phyloP scores from a whole-genome alignment of 768 basidiomycete genomes.

The Hygrophorus pudorinus region DNA sequence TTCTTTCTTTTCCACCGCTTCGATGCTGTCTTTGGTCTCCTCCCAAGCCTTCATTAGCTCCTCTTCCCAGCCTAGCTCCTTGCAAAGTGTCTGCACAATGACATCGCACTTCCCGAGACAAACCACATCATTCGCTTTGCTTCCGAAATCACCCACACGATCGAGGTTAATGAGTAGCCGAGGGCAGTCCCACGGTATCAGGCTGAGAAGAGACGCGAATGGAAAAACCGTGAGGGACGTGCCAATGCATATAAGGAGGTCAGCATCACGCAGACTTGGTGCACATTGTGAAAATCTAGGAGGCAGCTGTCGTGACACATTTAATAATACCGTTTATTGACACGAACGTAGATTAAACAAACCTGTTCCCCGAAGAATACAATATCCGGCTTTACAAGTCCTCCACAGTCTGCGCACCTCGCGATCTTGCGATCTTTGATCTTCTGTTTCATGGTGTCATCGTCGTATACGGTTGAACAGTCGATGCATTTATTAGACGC shows the following conservation, averaged over 20 bases:
- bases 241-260: constrained; percentile 85
- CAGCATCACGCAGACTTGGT: constrained; percentile 48
- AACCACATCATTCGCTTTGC: constrained; percentile 46
- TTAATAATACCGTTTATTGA: not conserved
- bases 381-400: constrained; percentile 88
- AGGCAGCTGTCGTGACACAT: constrained; percentile 49
- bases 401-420: constrained; percentile 54
- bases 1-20: constrained; percentile 4
- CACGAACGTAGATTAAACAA: constrained; percentile 15
- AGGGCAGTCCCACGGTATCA: constrained; percentile 49
- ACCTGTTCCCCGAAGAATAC: constrained; percentile 86
- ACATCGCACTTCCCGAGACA: constrained; percentile 67
- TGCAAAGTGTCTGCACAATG: constrained; percentile 48
- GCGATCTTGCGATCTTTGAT: constrained; percentile 59
- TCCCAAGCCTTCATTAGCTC: constrained; percentile 50
- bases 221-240: constrained; percentile 84
- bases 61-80: constrained; percentile 65
- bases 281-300: constrained; percentile 51
- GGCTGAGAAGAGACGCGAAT: constrained; percentile 67
- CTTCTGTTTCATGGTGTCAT: constrained; percentile 55
- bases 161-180: constrained; percentile 90
- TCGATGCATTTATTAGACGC: constrained; percentile 77
- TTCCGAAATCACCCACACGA: constrained; percentile 57
- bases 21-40: constrained; percentile 28
- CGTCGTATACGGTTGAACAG: constrained; percentile 52